Evolutionary conservation across 495 filamentous ascomycete genomes (phyloP).

Genomic region (Penicillium nucicola): DNA sequence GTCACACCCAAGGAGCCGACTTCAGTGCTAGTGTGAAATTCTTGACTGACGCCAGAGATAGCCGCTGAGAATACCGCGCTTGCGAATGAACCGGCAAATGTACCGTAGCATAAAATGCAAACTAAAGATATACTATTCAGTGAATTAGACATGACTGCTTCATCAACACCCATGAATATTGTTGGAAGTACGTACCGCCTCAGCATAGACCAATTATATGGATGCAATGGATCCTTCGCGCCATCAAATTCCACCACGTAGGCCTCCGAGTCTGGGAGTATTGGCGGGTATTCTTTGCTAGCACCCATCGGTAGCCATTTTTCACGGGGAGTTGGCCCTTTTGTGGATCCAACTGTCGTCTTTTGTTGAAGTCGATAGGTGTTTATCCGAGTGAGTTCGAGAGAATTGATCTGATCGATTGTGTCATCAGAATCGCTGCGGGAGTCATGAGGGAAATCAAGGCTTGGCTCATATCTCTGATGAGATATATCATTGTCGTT

Average conservation of each 20-base stretch:
- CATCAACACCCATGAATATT: not conserved
- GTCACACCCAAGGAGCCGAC: constrained; percentile 49
- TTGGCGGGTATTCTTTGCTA: constrained; percentile 39
- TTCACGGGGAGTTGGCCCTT: constrained; percentile 22
- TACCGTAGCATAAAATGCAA: constrained; percentile 38
- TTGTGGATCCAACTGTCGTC: constrained; percentile 24
- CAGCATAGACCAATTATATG: constrained; percentile 45
- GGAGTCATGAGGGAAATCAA: not conserved
- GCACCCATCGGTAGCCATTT: constrained; percentile 31
- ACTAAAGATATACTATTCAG: not conserved
- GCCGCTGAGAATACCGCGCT: constrained; percentile 52
- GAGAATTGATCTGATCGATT: constrained; percentile 9
- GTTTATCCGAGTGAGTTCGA: constrained; percentile 27
- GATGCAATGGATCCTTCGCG: constrained; percentile 21
- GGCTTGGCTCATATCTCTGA: not conserved
- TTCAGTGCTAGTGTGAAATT: constrained; percentile 44
- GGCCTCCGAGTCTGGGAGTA: constrained; percentile 41
- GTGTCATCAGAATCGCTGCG: constrained; percentile 8
- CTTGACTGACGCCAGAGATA: constrained; percentile 30
- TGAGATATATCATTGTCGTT: not conserved
- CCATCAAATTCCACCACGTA: constrained; percentile 52
- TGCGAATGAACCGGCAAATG: constrained; percentile 46
- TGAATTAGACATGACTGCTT: not conserved
- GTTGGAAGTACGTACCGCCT: constrained; percentile 19
- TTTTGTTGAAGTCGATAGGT: constrained; percentile 30